Evolutionary conservation across 164 flowering plant species (phyloP), one percentile per base, ranked within the genome.

Genomic region (Hamamelis virginiana): DNA sequence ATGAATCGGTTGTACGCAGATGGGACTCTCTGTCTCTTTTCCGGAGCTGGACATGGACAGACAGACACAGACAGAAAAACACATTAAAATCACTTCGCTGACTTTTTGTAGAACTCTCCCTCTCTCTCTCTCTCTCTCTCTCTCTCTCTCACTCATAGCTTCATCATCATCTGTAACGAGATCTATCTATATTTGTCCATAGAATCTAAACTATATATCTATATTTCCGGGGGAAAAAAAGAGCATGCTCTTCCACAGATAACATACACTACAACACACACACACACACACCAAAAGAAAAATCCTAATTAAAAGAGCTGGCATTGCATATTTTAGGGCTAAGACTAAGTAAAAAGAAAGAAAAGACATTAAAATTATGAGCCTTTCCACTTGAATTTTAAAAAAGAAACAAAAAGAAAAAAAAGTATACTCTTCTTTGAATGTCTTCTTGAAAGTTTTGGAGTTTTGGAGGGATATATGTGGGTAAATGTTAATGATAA

Each of bases 11-110:
- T 95, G 84, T 95, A 95, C 57, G 98, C 99, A 62, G 99, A 95
- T 48, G 99, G 99, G 74, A 95, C 97, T 87, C 99, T 89, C 87
- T 92, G 99, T 83, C 98, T 79, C 87, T 95, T 95, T 88, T 95
- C 99, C 75, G 97, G 99, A 70, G 97, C 99, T 95, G 75, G 62
- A 72, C 18, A 22, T 15, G 52, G 18, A 70, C 23, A 57, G 3
- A 26, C 25, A 27, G n/a, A 15, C 41, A 13, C n/a, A 72, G 59
- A 59, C 62, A 67, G 47, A 83, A 76, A 79, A 57, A 74, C 64
- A 69, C 74, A 67, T 74, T 71, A 78, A 81, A 75, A 59, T 71
- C 74, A 47, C 69, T 45, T 59, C 45, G 51, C 69, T 78, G 82
- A 74, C 81, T 77, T 75, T 52, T 66, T 67, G 6, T 19, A 27